These are phyloP conservation scores for Kingdonia uniflora DNA, from an alignment of 164 flowering plant species.

Conservation along the genomic window DNA sequence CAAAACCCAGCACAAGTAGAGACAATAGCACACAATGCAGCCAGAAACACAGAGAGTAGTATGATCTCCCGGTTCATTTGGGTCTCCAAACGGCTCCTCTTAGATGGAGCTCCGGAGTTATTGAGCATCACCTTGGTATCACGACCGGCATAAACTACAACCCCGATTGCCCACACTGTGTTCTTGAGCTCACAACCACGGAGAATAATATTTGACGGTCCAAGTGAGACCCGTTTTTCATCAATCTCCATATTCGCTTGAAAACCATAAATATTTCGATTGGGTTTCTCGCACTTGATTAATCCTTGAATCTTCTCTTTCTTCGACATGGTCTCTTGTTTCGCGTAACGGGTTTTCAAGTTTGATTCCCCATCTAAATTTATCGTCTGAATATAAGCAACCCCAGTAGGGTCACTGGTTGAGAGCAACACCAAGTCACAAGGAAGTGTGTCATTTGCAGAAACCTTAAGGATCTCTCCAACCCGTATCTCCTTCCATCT, in stretches of 20 bases:
- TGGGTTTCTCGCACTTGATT: conserved; percentile 88
- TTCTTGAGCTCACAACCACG: conserved; percentile 96
- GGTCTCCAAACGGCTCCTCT: conserved; percentile 85
- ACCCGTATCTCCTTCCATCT: conserved; percentile 80
- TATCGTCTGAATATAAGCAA: conserved; percentile 89
- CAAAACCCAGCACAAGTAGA: conserved; percentile 63
- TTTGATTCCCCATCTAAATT: conserved; percentile 97
- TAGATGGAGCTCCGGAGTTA: conserved; percentile 92
- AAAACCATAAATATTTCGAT: conserved; percentile 93
- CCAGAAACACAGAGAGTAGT: conserved; percentile 63
- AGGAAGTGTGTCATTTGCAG: conserved; percentile 68
- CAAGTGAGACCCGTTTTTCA: conserved; percentile 75
- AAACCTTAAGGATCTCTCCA: conserved; percentile 69
- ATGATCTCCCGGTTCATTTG: conserved; percentile 83
- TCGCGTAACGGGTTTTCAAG: conserved; percentile 92
- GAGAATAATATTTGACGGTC: conserved; percentile 84
- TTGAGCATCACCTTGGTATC: conserved; percentile 98
- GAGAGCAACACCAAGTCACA: conserved; percentile 89
- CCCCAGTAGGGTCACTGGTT: conserved; percentile 90
- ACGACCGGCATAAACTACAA: conserved; percentile 76
- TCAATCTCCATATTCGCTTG: conserved; percentile 85
- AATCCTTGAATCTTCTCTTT: conserved; percentile 46
- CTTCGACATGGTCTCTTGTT: conserved; percentile 74
- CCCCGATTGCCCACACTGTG: conserved; percentile 82
- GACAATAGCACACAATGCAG: conserved; percentile 52